A percentile compares a stretch with the other conserved stretches of the same genome.
phyloP scores from a whole-genome alignment of 805 yeast species.

The Wickerhamomyces queroliae region DNA sequence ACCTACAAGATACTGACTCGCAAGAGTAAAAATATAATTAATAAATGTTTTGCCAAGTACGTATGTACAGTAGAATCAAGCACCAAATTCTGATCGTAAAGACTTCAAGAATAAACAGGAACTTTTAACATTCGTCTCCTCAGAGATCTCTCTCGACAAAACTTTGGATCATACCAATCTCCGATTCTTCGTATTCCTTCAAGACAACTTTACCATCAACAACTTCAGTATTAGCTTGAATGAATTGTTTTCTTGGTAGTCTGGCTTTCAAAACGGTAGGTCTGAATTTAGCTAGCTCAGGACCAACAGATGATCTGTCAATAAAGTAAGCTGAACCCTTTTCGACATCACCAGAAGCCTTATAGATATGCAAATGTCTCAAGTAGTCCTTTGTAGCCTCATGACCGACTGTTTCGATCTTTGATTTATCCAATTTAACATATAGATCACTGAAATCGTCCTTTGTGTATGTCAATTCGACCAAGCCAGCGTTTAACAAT shows the following conservation, averaged over 20 bases:
- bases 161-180: conserved; percentile 73
- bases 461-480: conserved; percentile 42
- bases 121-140: too few species aligned
- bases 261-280: conserved; percentile 64
- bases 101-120: too few species aligned
- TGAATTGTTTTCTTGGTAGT: conserved; percentile 77
- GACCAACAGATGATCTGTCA: conserved; percentile 63
- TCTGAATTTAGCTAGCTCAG: conserved; percentile 59
- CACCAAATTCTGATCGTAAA: too few species aligned
- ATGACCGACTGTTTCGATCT: conserved; percentile 67
- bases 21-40: too few species aligned
- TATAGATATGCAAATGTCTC: conserved; percentile 68
- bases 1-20: too few species aligned
- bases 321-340: conserved; percentile 59
- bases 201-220: conserved; percentile 38
- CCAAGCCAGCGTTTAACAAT: conserved; percentile 60
- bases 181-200: conserved; percentile 70
- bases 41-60: too few species aligned
- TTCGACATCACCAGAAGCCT: conserved; percentile 67
- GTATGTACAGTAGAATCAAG: too few species aligned
- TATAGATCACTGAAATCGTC: conserved; percentile 51
- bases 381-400: conserved; percentile 68
- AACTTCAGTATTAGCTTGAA: conserved; percentile 71
- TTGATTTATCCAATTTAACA: conserved; percentile 51
- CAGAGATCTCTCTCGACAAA: conserved; percentile 53